Conservation (phyloP, 352 stramenopile genomes). For the Thraustochytrium sp. region DNA sequence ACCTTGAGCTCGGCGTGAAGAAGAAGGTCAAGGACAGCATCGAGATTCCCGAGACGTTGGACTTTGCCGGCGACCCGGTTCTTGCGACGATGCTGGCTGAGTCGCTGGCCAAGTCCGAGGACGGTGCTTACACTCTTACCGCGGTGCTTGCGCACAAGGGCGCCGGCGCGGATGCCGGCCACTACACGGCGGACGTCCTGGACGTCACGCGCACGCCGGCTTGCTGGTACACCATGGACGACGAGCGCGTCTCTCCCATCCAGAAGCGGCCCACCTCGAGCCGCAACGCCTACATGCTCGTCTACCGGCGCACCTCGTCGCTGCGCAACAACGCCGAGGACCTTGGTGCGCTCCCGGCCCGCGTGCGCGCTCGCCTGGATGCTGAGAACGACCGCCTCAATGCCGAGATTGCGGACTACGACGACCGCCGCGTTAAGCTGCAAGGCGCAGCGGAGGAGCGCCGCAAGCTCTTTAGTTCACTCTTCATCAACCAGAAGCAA, state of each 20-base stretch:
- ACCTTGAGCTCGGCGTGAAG: conserved; percentile 63
- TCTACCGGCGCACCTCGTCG: conserved; percentile 62
- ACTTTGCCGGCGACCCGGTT: conserved; percentile 63
- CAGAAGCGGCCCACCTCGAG: conserved; percentile 54
- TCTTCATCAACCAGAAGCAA: neutral
- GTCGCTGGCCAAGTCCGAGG: conserved; percentile 53
- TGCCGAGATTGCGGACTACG: neutral
- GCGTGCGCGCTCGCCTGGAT: neutral
- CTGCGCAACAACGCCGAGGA: neutral
- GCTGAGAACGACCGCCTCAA: neutral
- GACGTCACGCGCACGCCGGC: conserved; percentile 54
- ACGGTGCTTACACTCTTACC: conserved; percentile 64
- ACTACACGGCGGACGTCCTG: conserved; percentile 73
- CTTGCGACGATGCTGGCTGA: conserved; percentile 52
- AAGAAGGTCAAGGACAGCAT: conserved; percentile 82
- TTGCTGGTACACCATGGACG: conserved; percentile 71
- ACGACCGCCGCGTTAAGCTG: neutral
- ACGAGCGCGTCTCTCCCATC: conserved; percentile 56
- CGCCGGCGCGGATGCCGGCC: conserved; percentile 68
- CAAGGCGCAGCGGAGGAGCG: neutral
- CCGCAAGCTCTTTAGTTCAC: neutral
- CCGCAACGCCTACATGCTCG: conserved; percentile 73
- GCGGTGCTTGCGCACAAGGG: conserved; percentile 72
- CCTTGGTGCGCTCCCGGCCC: neutral
- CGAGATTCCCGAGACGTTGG: conserved; percentile 66